phyloP scores from a whole-genome alignment of 345 rosid genomes.

The Draba incana region DNA sequence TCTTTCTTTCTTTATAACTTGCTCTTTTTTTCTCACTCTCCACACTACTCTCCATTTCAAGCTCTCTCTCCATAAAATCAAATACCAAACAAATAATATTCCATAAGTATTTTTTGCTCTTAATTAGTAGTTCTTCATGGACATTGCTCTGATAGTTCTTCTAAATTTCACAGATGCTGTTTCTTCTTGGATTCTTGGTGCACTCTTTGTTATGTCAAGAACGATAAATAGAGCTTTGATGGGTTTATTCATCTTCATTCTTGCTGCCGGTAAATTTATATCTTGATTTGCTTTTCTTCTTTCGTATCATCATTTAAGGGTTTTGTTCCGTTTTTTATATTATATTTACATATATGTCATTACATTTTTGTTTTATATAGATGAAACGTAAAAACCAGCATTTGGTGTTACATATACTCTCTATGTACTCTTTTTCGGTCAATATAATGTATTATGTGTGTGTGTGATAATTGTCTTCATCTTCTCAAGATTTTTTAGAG shows the following conservation, averaged over 20 bases:
- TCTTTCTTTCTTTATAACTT: conserved; percentile 11
- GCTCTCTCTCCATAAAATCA: conserved; percentile 14
- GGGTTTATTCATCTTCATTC: conserved; percentile 55
- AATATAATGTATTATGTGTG: background rate
- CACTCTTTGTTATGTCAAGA: conserved; percentile 31
- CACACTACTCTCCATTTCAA: conserved; percentile 27
- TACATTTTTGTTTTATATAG: background rate
- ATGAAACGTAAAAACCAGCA: conserved; percentile 3
- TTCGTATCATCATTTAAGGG: background rate
- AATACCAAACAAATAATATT: background rate
- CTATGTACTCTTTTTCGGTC: no score
- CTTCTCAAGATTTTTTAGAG: conserved; percentile 14
- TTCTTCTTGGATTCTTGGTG: conserved; percentile 38
- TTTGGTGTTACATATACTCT: background rate
- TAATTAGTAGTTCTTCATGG: conserved; percentile 19
- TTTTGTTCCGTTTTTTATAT: background rate
- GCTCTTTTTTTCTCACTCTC: conserved; percentile 14
- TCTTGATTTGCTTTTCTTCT: background rate
- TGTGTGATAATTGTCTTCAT: background rate
- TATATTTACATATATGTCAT: conserved; percentile 2
- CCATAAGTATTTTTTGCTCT: background rate
- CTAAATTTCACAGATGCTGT: conserved; percentile 30
- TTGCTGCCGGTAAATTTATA: conserved; percentile 56
- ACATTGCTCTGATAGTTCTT: conserved; percentile 32
- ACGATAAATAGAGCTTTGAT: conserved; percentile 41